These are phyloP conservation scores for Aureobasidium sp. DNA, from an alignment of 2,329 filamentous ascomycete genomes.

Conservation along the genomic window DNA sequence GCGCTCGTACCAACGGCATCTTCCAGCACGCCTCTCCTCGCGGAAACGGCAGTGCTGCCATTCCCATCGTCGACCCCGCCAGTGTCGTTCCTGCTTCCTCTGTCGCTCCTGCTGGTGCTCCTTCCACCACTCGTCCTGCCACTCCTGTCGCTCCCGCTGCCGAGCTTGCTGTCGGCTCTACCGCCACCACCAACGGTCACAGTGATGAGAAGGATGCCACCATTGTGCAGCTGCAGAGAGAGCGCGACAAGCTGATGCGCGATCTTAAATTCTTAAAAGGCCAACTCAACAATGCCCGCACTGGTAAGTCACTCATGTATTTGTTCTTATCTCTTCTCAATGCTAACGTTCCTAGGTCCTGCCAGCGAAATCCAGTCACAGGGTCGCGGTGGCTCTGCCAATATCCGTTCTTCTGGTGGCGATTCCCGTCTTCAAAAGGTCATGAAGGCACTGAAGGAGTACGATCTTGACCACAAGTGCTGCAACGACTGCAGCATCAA, in stretches of 20 bases:
- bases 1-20: not conserved
- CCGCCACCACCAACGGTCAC: not conserved
- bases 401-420: not conserved
- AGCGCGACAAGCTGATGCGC: too few relatives aligned
- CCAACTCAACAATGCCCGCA: not conserved
- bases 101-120: not conserved
- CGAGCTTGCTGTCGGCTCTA: not conserved
- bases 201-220: not conserved
- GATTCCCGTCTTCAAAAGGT: not conserved
- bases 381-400: not conserved
- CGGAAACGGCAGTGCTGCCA: not conserved
- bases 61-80: not conserved
- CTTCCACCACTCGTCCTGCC: not conserved
- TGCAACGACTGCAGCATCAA: not conserved
- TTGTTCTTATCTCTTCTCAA: not conserved
- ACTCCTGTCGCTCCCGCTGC: not conserved
- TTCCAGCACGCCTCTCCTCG: not conserved
- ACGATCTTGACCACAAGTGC: not conserved
- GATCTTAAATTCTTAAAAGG: not conserved
- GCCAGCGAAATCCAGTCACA: not conserved
- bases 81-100: not conserved
- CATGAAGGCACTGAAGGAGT: not conserved
- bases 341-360: not conserved
- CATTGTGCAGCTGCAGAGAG: not conserved
- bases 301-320: not conserved